Evolutionary conservation across 768 basidiomycete genomes (phyloP), one percentile per base, ranked within the genome.

Genomic region (Pisolithus sp.): DNA sequence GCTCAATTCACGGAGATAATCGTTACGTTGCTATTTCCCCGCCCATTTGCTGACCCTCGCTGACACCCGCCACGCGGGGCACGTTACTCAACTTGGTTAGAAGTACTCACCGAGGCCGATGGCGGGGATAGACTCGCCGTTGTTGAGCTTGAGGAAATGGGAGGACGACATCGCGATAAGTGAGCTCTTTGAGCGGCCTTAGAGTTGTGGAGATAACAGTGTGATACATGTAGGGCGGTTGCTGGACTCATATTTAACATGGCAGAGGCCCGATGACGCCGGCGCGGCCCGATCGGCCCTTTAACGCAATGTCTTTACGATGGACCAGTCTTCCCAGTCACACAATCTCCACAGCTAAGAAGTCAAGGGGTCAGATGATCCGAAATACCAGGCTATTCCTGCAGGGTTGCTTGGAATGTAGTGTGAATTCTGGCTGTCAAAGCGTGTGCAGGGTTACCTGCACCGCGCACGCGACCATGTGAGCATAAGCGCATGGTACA

Each of bases 121-220:
- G 18, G 73, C 70, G 45, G 82, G 82, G 54, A 84, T 82, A 42
- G 74, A 71, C 24, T 62, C 55, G 42, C 78, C 80, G 58, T 76
- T 81, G 72, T 84, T 86, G 49, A 89, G 76, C 61, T 78, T 78
- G 64, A 85, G 71, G 15, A 59, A 72, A 23, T 75, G 79, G 28
- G 68, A 66, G 30, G 69, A 51, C 72, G 69, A 51, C 72, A 74
- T 74, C 53, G 39, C 47, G 43, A 18, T 41, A 52, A 42, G 26
- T 34, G 26, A 38, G 20, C 21, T 34, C 15, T 31, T n/a, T 38
- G 47, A 18, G 52, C 41, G 46, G n/a, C 18, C 4, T 41, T 41
- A 20, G n/a, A 41, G 8, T 5, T 6, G 21, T 21, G 40, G 21
- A 21, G 40, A 41, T 41, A 21, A 21, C 26, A 26, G 26, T 18